Base-by-base conservation (phyloP, 2,329 filamentous ascomycete species). In the Fusarium sarcochroum region DNA sequence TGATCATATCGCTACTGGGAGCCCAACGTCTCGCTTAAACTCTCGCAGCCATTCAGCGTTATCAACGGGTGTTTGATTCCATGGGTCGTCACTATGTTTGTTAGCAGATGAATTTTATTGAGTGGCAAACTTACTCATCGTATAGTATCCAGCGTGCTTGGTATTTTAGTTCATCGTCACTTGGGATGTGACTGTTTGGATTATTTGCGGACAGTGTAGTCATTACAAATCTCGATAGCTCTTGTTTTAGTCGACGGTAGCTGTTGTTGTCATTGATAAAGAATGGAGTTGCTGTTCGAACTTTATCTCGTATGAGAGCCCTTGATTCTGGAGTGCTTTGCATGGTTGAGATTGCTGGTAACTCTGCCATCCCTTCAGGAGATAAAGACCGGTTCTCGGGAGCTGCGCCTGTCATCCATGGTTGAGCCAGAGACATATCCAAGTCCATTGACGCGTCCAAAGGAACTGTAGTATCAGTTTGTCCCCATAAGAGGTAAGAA, bases 1-100 rank as follows among this genome's bases (percentile, higher is more conserved):
- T 64, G 46, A 14, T 18, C 13, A 11, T 44, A 23, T 23, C 17
- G 14, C 21, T 17, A 44, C 5, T 25, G 46, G 50, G 9, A 71
- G 62, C 2, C 70, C 70, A 4, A 73, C 58, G 5, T 72, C 70
- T 9, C 68, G n/a, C 8, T 72, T 72, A 11, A 72, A 72, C 27
- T 67, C 60, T 15, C 53, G 62, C 6, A 72, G 13, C 70, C 70
- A 72, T 42, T 72, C 61, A 14, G 56, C 58, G 14, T 72, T 72
- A 5, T 72, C 70, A 1, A 72, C 70, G 2, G 70, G 64, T 10
- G 70, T 72, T 41, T 71, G 68, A 18, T 72, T 72, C 70, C 70
- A 70, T 20, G 68, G 68, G 17, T 70, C 68, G 32, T 70, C 68
- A 6, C 68, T 70, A 1, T n/a, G 25, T 3, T 1, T 25, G 46